Percentiles rank a stretch among this genome's conserved stretches.
Conservation (phyloP, 1,139 yeast species). For the Eremothecium sinecaudum region DNA sequence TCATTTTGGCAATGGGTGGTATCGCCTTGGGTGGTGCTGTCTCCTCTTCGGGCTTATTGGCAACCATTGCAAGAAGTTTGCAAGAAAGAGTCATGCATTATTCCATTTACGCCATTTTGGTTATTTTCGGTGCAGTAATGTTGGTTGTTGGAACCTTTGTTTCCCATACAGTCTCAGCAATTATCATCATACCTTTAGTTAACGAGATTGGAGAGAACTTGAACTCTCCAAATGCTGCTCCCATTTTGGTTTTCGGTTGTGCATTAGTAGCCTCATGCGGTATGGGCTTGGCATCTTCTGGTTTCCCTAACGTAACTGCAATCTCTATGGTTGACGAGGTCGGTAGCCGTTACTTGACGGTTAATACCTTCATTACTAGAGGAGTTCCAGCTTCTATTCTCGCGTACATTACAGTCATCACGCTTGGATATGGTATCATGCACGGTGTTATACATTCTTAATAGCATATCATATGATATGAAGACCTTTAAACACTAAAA, state of each 20-base stretch:
- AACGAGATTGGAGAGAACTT: constrained; percentile 56
- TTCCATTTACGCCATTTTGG: constrained; percentile 49
- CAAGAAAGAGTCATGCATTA: constrained; percentile 48
- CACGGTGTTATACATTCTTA: constrained; percentile 29
- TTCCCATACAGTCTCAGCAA: constrained; percentile 69
- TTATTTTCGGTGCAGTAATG: constrained; percentile 58
- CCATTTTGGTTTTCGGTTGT: constrained; percentile 56
- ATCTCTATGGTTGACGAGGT: constrained; percentile 66
- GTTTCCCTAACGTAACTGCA: constrained; percentile 75
- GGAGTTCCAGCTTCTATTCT: constrained; percentile 61
- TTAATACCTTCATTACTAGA: constrained; percentile 55
- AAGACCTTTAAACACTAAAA: no score
- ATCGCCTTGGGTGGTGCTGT: constrained; percentile 68
- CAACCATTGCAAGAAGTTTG: constrained; percentile 51
- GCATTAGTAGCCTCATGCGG: constrained; percentile 64
- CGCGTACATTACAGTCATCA: constrained; percentile 47
- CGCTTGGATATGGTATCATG: constrained; percentile 64
- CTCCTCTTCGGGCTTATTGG: constrained; percentile 56
- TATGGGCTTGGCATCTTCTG: constrained; percentile 70
- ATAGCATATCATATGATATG: no score
- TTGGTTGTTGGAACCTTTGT: constrained; percentile 66
- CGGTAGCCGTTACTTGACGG: constrained; percentile 59
- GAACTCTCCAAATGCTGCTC: constrained; percentile 41
- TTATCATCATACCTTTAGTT: constrained; percentile 60
- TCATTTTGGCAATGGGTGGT: constrained; percentile 71